These are phyloP conservation scores for Phytophthora parvispora DNA, from an alignment of 352 stramenopile genomes.

Conservation along the genomic window DNA sequence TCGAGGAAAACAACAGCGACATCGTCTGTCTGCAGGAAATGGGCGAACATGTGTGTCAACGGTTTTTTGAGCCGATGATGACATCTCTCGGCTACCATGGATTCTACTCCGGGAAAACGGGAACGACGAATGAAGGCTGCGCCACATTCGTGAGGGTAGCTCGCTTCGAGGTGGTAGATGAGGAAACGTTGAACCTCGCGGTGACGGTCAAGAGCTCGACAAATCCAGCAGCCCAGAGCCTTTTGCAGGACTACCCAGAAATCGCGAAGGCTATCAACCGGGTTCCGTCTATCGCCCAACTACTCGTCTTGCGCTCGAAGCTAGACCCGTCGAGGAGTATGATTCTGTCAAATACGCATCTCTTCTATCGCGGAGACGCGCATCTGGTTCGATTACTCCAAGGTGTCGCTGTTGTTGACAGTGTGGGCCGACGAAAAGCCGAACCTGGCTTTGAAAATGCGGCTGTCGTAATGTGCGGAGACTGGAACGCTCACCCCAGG, in stretches of 20 bases:
- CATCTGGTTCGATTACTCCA: slow-evolving; percentile 79
- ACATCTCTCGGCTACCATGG: slow-evolving; percentile 53
- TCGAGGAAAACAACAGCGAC: slow-evolving; percentile 68
- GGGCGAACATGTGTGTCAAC: slow-evolving; percentile 58
- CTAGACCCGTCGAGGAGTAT: slow-evolving; percentile 29
- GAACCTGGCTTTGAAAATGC: slow-evolving; percentile 28
- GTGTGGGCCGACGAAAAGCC: slow-evolving; percentile 38
- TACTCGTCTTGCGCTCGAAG: slow-evolving; percentile 56
- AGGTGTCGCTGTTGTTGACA: slow-evolving; percentile 49
- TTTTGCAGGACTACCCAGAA: slow-evolving; percentile 72
- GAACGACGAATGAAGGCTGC: slow-evolving; percentile 76
- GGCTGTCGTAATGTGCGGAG: slow-evolving; percentile 70
- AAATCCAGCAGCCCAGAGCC: slow-evolving; percentile 37
- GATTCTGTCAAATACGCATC: slow-evolving; percentile 77
- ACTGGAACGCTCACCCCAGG: slow-evolving; percentile 72
- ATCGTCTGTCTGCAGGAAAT: slow-evolving; percentile 85
- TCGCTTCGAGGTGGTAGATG: slow-evolving; percentile 59
- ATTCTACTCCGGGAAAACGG: slow-evolving; percentile 76
- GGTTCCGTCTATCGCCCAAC: slow-evolving; percentile 75
- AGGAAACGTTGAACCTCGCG: slow-evolving; percentile 55
- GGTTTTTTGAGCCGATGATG: slow-evolving; percentile 74
- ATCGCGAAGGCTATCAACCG: slow-evolving; percentile 54
- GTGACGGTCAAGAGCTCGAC: slow-evolving; percentile 40
- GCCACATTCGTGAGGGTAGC: slow-evolving; percentile 57
- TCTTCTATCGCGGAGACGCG: slow-evolving; percentile 81